Evolutionary conservation across 129 eudicot genomes (phyloP).

Genomic region (Ambrosia trifida): DNA sequence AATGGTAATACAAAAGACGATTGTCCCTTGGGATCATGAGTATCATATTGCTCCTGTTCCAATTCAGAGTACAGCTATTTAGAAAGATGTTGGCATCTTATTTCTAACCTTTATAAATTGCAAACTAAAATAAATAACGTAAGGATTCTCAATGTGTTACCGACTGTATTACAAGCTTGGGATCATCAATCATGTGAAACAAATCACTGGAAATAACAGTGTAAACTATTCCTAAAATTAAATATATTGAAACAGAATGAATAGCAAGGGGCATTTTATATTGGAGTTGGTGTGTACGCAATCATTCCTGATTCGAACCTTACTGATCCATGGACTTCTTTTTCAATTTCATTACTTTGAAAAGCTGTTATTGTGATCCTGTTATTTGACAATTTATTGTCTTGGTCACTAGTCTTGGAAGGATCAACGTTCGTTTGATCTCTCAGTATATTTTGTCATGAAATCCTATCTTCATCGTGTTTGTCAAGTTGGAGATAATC

Average conservation of each 20-base stretch:
- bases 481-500: neutral
- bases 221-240: neutral
- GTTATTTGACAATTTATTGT: neutral
- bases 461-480: neutral
- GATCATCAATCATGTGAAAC: constrained; percentile 2
- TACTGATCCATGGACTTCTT: neutral
- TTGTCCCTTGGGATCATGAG: constrained; percentile 72
- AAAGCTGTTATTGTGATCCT: neutral
- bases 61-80: constrained; percentile 14
- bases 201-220: constrained; percentile 1
- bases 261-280: neutral
- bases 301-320: neutral
- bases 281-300: neutral
- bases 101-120: neutral
- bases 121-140: neutral
- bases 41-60: constrained; percentile 54
- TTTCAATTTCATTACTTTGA: constrained; percentile 1
- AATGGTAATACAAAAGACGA: constrained; percentile 53
- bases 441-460: neutral
- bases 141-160: neutral
- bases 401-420: neutral
- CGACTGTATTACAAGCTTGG: neutral
- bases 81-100: neutral
- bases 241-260: neutral
- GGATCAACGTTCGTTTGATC: neutral